Conservation (phyloP, 371 early-diverging fungal genomes). For the Capillidium rhysosporum region DNA sequence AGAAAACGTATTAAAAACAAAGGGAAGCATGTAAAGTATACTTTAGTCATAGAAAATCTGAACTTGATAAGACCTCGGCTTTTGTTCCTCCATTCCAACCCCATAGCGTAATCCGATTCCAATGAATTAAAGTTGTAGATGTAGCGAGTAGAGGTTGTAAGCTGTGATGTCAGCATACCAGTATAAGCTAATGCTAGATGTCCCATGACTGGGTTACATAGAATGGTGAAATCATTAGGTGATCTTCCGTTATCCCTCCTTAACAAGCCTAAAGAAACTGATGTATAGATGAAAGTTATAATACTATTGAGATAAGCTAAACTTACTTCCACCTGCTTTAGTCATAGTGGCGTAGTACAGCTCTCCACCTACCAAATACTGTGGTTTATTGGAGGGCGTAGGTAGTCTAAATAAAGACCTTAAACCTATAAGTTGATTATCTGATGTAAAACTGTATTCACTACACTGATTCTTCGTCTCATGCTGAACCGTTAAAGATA, state of each 20-base stretch:
- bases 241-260: constrained; percentile 36
- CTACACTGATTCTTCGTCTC: constrained; percentile 51
- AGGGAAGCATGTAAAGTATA: constrained; percentile 4
- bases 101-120: constrained; percentile 63
- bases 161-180: constrained; percentile 40
- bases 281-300: background rate
- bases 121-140: constrained; percentile 75
- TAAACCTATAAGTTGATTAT: constrained; percentile 54
- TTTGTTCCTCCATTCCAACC: constrained; percentile 49
- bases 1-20: background rate
- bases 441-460: constrained; percentile 51
- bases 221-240: constrained; percentile 28
- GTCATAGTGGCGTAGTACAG: constrained; percentile 66
- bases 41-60: constrained; percentile 22
- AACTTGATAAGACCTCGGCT: constrained; percentile 36
- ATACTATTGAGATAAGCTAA: background rate
- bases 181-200: constrained; percentile 64
- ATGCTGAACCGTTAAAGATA: constrained; percentile 52
- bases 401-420: constrained; percentile 54
- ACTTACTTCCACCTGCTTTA: constrained; percentile 69
- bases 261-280: constrained; percentile 47
- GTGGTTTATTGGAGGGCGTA: constrained; percentile 6
- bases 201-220: constrained; percentile 74
- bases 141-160: constrained; percentile 58
- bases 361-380: constrained; percentile 53